These are phyloP conservation scores for Hyphodiscus hymeniophilus DNA, from an alignment of 495 filamentous ascomycete genomes.

Conservation along the genomic window DNA sequence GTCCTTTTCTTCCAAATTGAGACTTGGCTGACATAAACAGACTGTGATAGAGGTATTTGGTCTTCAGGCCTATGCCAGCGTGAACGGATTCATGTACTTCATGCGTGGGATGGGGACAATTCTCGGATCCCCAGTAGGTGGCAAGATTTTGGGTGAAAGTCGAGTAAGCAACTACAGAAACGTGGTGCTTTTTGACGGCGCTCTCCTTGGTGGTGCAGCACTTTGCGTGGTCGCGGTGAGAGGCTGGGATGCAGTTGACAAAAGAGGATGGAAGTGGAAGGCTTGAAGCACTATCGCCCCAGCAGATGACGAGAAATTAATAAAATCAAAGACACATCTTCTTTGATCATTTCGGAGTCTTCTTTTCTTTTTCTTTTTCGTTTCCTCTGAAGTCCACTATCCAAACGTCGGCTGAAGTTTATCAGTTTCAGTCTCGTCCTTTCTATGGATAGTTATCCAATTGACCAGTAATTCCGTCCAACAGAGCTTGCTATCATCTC, in stretches of 20 bases:
- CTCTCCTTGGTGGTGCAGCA: conserved; percentile 18
- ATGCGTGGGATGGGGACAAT: conserved; percentile 46
- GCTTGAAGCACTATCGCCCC: conserved; percentile 16
- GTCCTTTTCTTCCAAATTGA: neutral
- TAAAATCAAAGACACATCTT: neutral
- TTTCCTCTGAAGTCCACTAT: no score
- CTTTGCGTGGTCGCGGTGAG: conserved; percentile 27
- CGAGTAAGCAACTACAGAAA: conserved; percentile 17
- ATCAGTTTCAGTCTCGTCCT: no score
- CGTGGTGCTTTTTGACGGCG: conserved; percentile 24
- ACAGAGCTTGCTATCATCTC: neutral
- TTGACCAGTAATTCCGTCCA: neutral
- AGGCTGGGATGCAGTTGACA: conserved; percentile 24
- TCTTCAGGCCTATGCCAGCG: conserved; percentile 47
- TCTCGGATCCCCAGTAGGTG: conserved; percentile 44
- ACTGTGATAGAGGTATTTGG: conserved; percentile 50
- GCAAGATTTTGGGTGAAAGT: conserved; percentile 29
- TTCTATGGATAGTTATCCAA: neutral
- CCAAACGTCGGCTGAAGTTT: no score
- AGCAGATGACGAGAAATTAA: neutral
- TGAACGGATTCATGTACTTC: conserved; percentile 50
- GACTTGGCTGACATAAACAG: neutral
- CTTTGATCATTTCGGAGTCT: no score
- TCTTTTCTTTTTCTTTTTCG: no score
- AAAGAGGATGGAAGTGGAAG: conserved; percentile 25